These are phyloP conservation scores for Axilococcus clingmanii DNA, from an alignment of 139 green algal species.

Conservation along the genomic window DNA sequence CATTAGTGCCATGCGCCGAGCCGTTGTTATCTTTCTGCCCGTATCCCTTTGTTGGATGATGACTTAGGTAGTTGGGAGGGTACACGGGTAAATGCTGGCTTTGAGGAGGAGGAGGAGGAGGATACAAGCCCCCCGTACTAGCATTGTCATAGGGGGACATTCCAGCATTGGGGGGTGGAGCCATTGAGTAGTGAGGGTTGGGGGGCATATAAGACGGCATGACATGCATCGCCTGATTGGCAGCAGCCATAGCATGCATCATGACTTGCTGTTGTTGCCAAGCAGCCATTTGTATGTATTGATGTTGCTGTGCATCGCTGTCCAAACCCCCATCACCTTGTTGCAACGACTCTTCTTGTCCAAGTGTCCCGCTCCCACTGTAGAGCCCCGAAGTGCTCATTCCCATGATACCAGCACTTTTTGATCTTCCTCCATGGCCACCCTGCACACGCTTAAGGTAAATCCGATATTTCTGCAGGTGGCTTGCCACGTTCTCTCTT, in stretches of 20 bases:
- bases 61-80: no score
- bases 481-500: slow-evolving; percentile 89
- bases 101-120: not conserved
- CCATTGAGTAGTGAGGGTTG: not conserved
- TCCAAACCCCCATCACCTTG: not conserved
- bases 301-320: not conserved
- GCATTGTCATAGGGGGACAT: not conserved
- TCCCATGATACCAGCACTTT: no score
- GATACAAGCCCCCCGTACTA: not conserved
- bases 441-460: slow-evolving; percentile 76
- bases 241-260: slow-evolving; percentile 15
- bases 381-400: no score
- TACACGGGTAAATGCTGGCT: no score
- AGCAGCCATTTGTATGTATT: slow-evolving; percentile 1
- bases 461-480: slow-evolving; percentile 93
- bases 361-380: not conserved
- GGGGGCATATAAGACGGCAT: not conserved
- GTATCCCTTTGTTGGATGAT: no score
- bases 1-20: no score
- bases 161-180: not conserved
- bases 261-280: slow-evolving; percentile 13
- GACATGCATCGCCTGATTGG: slow-evolving; percentile 3
- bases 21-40: no score
- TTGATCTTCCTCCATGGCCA: not conserved
- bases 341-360: not conserved